These are phyloP conservation scores for Rhynchosporium agropyri DNA, from an alignment of 2,329 filamentous ascomycete genomes.

Conservation along the genomic window DNA sequence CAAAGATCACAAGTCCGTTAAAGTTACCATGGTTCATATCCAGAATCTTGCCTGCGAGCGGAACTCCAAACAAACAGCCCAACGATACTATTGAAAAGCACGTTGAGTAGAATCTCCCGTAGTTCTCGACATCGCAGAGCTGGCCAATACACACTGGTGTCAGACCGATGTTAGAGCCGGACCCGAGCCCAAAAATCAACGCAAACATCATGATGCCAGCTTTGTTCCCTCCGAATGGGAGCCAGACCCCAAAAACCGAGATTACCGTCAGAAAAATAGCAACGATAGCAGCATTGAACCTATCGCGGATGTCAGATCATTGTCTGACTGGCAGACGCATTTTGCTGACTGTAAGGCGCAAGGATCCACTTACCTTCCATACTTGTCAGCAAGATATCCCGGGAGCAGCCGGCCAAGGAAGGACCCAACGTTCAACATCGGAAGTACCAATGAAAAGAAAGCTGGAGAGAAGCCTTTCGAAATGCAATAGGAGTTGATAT, in stretches of 20 bases:
- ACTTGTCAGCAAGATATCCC: conserved; percentile 12
- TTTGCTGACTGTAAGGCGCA: not conserved
- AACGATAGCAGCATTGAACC: conserved; percentile 49
- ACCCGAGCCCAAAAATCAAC: conserved; percentile 77
- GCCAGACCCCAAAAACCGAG: conserved; percentile 75
- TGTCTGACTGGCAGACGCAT: not conserved
- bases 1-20: not conserved
- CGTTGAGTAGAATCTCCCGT: conserved; percentile 8
- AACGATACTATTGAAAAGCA: conserved; percentile 17
- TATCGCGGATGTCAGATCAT: not conserved
- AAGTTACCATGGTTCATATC: not conserved
- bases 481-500: conserved; percentile 8
- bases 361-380: conserved; percentile 3
- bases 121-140: conserved; percentile 2
- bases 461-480: not conserved
- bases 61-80: conserved; percentile 9
- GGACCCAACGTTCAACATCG: conserved; percentile 7
- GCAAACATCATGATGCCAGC: conserved; percentile 72
- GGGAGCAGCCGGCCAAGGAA: conserved; percentile 11
- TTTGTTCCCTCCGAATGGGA: conserved; percentile 61
- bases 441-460: not conserved
- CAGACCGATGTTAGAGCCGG: conserved; percentile 55
- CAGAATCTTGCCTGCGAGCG: conserved; percentile 11
- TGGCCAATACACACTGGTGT: conserved; percentile 12
- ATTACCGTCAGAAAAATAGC: conserved; percentile 62